These are phyloP conservation scores for Gnetum montanum DNA, from an alignment of 75 land plant species.

Conservation along the genomic window DNA sequence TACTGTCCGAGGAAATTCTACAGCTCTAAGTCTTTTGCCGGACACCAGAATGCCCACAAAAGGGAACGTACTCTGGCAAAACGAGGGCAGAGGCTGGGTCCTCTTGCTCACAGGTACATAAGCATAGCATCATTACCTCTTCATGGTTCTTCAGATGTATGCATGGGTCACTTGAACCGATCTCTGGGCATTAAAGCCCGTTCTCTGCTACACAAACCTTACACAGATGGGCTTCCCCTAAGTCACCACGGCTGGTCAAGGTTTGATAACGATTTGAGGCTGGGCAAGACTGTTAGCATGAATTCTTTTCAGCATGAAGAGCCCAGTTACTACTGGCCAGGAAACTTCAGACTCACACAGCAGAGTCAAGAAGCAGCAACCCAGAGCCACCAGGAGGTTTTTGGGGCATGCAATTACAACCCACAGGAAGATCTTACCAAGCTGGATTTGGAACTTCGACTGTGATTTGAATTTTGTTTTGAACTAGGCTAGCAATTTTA, in stretches of 20 bases:
- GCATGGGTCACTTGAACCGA: not conserved
- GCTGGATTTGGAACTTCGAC: slow-evolving; percentile 8
- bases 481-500: not conserved
- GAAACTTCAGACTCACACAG: slow-evolving; percentile 27
- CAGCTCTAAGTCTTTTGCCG: slow-evolving; percentile 49
- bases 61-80: slow-evolving; percentile 39
- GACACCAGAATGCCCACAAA: slow-evolving; percentile 58
- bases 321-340: slow-evolving; percentile 36
- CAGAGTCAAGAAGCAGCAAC: slow-evolving; percentile 6
- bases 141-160: slow-evolving; percentile 23
- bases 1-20: slow-evolving; percentile 43
- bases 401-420: not conserved
- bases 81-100: slow-evolving; percentile 23
- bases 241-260: slow-evolving; percentile 9
- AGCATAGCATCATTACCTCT: slow-evolving; percentile 42
- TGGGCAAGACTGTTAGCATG: not conserved
- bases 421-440: slow-evolving; percentile 5
- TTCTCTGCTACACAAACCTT: slow-evolving; percentile 24
- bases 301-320: slow-evolving; percentile 18
- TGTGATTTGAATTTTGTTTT: slow-evolving; percentile 2
- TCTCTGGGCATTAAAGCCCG: slow-evolving; percentile 49
- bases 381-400: slow-evolving; percentile 14
- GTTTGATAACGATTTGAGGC: slow-evolving; percentile 2
- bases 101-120: slow-evolving; percentile 19
- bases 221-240: not conserved